Base-by-base conservation (phyloP, 2,329 filamentous ascomycete genomes). In the Penicillium sp. region DNA sequence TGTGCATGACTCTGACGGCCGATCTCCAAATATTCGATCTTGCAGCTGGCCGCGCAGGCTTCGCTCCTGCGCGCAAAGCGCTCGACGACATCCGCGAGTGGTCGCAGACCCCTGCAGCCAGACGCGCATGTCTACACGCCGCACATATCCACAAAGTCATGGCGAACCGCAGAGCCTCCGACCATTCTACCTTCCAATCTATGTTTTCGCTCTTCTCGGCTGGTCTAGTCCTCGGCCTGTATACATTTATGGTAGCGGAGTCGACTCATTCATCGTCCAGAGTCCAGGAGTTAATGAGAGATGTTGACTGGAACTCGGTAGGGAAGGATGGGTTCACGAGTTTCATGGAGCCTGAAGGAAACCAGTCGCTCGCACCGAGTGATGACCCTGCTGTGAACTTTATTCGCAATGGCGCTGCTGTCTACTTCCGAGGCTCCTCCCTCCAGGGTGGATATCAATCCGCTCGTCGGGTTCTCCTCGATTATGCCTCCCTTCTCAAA, bases 11-110 rank as follows among this genome's bases (percentile, higher is more conserved):
- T 55, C 68, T 80, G 2, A 74, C 76, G 0, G 72, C 77, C 3
- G 77, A 80, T 47, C 72, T 77, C 8, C 75, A 76, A 40, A 73
- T 78, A 25, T 80, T 80, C 48, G 76, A 80, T 47, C 64, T 78
- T 13, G 77, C 76, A 4, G 77, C 77, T 10, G 77, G 77, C 4
- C 75, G 76, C 33, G 66, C 71, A 3, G 77, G 77, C 3, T 71
- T 77, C 0, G 65, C 54, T 2, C 72, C 75, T 12, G 77, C 75
- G 5, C 69, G 71, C 4, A 72, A 73, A 37, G 76, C 77, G 1
- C 65, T 80, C 0, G 72, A 77, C 49, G 75, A 78, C 45, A 77
- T 80, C 19, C 69, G 74, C 0, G 61, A 70, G 9, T 80, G 77
- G 77, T 72, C 75, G 0, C 72, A 76, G 52, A 79, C 77, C 1